These are phyloP conservation scores for Microascus cirrosus DNA, from an alignment of 2,329 filamentous ascomycete species.

Conservation along the genomic window DNA sequence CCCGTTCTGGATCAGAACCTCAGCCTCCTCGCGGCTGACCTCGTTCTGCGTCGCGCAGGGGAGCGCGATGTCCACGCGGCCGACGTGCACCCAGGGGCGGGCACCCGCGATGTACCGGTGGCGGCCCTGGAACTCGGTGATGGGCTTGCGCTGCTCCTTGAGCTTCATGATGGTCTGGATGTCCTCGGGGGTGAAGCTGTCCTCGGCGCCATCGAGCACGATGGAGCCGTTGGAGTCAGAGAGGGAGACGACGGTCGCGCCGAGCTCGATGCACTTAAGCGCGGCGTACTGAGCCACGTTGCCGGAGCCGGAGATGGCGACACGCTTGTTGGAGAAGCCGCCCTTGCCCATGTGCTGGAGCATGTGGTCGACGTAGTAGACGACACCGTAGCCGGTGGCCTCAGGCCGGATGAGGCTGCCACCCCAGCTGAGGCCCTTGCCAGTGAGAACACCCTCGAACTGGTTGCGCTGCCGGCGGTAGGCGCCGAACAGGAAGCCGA, in stretches of 20 bases:
- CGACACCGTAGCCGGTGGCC: conserved; percentile 90
- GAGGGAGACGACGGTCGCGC: conserved; percentile 82
- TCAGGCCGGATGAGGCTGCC: conserved; percentile 90
- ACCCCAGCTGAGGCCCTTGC: conserved; percentile 90
- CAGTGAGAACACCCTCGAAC: conserved; percentile 94
- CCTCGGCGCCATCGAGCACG: conserved; percentile 54
- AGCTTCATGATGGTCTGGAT: conserved; percentile 68
- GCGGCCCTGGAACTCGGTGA: conserved; percentile 61
- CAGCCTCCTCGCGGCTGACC: conserved; percentile 82
- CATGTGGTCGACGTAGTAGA: conserved; percentile 97
- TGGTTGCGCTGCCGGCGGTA: conserved; percentile 82
- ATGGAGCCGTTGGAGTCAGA: conserved; percentile 85
- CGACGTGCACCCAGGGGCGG: conserved; percentile 85
- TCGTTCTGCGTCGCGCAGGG: conserved; percentile 97
- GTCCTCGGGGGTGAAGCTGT: conserved; percentile 67
- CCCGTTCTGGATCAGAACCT: conserved; percentile 66
- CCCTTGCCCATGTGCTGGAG: conserved; percentile 83
- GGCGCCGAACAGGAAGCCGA: conserved; percentile 89
- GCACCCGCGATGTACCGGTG: conserved; percentile 83
- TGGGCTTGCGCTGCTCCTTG: conserved; percentile 77
- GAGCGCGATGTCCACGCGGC: conserved; percentile 80
- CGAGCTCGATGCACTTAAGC: conserved; percentile 92
- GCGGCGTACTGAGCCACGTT: conserved; percentile 98
- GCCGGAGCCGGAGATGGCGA: conserved; percentile 91
- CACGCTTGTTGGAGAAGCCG: conserved; percentile 79